Percentiles rank a stretch among this genome's conserved stretches.
Conservation (phyloP, 345 rosid species). For the Syzygium jambos region DNA sequence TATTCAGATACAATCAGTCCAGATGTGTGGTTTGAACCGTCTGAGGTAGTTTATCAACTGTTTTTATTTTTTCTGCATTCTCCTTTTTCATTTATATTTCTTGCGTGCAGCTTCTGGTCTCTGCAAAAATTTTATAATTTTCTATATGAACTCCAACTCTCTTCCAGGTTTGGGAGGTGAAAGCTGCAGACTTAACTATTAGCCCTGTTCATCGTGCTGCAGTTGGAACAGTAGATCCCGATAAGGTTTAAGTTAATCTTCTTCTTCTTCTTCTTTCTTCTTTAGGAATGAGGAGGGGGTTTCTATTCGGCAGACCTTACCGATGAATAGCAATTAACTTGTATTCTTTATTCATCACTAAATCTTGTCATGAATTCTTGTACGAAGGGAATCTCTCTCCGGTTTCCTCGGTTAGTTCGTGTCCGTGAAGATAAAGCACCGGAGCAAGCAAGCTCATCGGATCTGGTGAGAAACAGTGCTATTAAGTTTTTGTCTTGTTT, state of each 20-base stretch:
- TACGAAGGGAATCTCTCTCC: slow-evolving; percentile 70
- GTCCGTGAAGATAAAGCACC: slow-evolving; percentile 83
- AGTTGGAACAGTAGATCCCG: slow-evolving; percentile 65
- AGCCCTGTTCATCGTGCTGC: slow-evolving; percentile 95
- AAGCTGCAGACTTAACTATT: slow-evolving; percentile 92
- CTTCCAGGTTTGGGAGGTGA: slow-evolving; percentile 93
- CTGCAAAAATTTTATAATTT: background rate
- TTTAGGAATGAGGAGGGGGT: background rate
- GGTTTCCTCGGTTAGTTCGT: slow-evolving; percentile 79
- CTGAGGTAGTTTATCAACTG: slow-evolving; percentile 48
- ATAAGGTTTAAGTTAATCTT: slow-evolving; percentile 46
- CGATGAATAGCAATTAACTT: background rate
- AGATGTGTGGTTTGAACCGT: slow-evolving; percentile 92
- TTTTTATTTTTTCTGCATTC: background rate
- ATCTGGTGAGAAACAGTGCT: slow-evolving; percentile 44
- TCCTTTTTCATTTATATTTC: background rate
- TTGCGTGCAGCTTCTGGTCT: background rate
- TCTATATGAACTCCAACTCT: background rate
- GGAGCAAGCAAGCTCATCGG: slow-evolving; percentile 75
- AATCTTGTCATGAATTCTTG: background rate
- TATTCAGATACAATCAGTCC: slow-evolving; percentile 58
- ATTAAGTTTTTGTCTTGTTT: background rate
- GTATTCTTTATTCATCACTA: background rate
- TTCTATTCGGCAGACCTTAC: background rate
- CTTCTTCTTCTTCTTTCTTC: background rate